Percentiles rank a stretch among this genome's conserved stretches.
Evolutionary conservation across 1,284 basidiomycete species (phyloP).

Genomic region (Phaffia rhodozyma): DNA sequence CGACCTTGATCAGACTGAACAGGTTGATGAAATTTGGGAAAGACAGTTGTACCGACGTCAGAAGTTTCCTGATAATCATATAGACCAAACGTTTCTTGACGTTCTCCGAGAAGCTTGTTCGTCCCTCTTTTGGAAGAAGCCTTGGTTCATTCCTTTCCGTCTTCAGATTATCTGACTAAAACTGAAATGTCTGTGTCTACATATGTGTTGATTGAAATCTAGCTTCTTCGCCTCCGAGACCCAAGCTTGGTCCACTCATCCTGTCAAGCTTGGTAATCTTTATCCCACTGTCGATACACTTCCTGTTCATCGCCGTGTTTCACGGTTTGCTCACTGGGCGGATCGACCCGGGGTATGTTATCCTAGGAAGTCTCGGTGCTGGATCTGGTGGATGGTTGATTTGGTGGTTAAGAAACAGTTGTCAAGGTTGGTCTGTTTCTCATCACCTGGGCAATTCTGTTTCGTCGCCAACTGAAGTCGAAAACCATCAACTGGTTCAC

Average conservation of each 20-base stretch:
- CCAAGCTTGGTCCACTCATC: conserved; percentile 56
- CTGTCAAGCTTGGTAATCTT: conserved; percentile 62
- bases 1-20: background rate
- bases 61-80: conserved; percentile 70
- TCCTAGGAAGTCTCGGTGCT: conserved; percentile 3
- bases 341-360: conserved; percentile 49
- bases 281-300: conserved; percentile 70
- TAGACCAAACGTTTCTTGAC: conserved; percentile 63
- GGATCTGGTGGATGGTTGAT: conserved; percentile 15
- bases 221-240: conserved; percentile 26
- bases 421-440: conserved; percentile 7
- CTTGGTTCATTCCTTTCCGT: background rate
- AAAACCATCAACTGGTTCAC: conserved; percentile 44
- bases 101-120: conserved; percentile 65
- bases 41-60: conserved; percentile 75
- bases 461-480: background rate
- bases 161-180: conserved; percentile 1
- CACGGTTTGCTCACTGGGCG: conserved; percentile 51
- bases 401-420: background rate
- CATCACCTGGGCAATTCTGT: conserved; percentile 25
- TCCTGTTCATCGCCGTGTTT: conserved; percentile 71
- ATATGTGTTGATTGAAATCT: background rate
- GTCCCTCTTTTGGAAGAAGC: conserved; percentile 26
- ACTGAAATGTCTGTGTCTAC: background rate
- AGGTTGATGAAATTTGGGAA: conserved; percentile 45